phyloP scores from a whole-genome alignment of 768 basidiomycete genomes.

The Imleria badia region DNA sequence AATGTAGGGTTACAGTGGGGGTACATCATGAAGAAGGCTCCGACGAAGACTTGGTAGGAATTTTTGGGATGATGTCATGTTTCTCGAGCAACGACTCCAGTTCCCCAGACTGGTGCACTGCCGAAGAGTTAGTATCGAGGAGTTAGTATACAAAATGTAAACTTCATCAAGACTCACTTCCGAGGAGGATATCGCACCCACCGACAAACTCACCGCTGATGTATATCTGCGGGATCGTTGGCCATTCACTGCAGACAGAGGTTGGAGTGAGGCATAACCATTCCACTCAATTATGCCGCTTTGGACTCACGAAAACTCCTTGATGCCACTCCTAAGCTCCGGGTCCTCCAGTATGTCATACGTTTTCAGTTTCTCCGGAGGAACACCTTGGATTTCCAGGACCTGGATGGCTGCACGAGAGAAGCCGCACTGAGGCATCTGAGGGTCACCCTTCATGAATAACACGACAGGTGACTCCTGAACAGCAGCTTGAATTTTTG shows the following conservation, averaged over 20 bases:
- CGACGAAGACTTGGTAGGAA: constrained; percentile 7
- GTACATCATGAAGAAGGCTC: constrained; percentile 1
- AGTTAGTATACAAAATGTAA: background rate
- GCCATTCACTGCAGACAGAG: constrained; percentile 75
- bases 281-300: background rate
- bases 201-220: constrained; percentile 95
- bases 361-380: constrained; percentile 77
- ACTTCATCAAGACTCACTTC: constrained; percentile 57
- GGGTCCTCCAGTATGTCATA: constrained; percentile 88
- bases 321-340: constrained; percentile 83
- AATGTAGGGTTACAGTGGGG: background rate
- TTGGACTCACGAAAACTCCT: constrained; percentile 91
- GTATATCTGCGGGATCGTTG: constrained; percentile 95
- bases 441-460: constrained; percentile 97
- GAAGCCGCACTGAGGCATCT: constrained; percentile 90
- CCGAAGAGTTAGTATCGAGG: background rate
- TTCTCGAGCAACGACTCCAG: constrained; percentile 79
- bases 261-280: background rate
- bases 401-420: constrained; percentile 92
- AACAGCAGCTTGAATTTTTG: constrained; percentile 72
- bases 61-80: constrained; percentile 64
- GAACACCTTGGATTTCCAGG: constrained; percentile 80
- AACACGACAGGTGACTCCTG: constrained; percentile 78
- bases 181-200: constrained; percentile 92
- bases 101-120: constrained; percentile 97